Conservation (phyloP, 306 rosid species). For the Malus asiatica region DNA sequence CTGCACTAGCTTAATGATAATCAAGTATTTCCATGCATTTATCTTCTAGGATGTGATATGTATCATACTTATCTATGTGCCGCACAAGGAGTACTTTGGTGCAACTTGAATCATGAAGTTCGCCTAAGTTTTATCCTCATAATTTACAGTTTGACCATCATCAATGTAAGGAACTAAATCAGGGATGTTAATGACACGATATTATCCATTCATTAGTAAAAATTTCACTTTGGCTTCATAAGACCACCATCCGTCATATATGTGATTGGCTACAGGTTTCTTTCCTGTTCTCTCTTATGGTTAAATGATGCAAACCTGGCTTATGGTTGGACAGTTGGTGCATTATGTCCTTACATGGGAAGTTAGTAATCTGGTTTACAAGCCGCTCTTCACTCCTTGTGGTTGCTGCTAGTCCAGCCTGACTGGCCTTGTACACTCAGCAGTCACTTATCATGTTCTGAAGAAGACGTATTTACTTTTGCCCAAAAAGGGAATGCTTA, state of each 20-base stretch:
- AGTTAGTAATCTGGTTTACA: not conserved
- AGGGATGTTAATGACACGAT: not conserved
- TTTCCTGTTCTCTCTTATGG: not conserved
- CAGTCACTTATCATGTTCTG: not conserved
- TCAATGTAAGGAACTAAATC: not conserved
- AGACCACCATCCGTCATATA: not conserved
- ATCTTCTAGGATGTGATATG: not conserved
- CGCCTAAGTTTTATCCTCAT: not conserved
- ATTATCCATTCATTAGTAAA: not conserved
- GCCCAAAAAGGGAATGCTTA: not conserved
- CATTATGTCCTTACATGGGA: not conserved
- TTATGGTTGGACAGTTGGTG: not conserved
- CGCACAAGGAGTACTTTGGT: not conserved
- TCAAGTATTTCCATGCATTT: no score
- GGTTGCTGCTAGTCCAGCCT: not conserved
- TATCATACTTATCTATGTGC: not conserved
- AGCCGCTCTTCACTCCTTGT: not conserved
- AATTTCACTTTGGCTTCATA: not conserved
- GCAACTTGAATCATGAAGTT: not conserved
- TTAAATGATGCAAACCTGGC: not conserved
- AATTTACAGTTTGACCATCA: not conserved
- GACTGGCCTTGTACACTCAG: not conserved
- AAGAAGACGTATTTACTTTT: no score
- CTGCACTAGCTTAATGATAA: not conserved
- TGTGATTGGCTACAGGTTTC: not conserved